phyloP scores from a whole-genome alignment of 495 filamentous ascomycete genomes.

The Oidiodendron maius region DNA sequence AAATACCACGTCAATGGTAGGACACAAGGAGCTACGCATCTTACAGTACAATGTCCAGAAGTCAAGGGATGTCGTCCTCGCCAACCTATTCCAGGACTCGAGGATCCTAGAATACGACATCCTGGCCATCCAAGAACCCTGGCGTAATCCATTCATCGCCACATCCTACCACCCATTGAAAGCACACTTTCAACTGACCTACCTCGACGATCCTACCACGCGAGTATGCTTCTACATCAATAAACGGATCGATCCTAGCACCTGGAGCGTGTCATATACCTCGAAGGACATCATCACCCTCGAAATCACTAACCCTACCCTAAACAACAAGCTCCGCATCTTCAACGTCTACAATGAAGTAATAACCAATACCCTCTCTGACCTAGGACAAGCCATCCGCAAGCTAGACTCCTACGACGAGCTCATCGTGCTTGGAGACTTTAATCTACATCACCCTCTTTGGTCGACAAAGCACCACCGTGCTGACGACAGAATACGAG shows the following conservation, averaged over 20 bases:
- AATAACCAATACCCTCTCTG: not conserved
- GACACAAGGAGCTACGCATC: no score
- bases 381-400: constrained; percentile 4
- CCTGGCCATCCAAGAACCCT: constrained; percentile 22
- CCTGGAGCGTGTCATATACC: constrained; percentile 1
- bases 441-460: constrained; percentile 22
- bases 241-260: constrained; percentile 8
- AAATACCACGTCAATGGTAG: no score
- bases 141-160: constrained; percentile 21
- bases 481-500: constrained; percentile 14
- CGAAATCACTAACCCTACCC: constrained; percentile 15
- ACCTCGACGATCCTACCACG: constrained; percentile 1
- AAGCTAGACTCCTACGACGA: constrained; percentile 2
- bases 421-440: constrained; percentile 21
- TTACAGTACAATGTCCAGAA: no score
- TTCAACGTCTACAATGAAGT: constrained; percentile 17
- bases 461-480: constrained; percentile 7
- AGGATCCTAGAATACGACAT: constrained; percentile 21
- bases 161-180: constrained; percentile 13
- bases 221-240: constrained; percentile 9
- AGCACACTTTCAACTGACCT: constrained; percentile 10
- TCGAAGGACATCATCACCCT: constrained; percentile 9
- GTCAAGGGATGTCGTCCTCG: constrained; percentile 16
- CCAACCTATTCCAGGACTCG: constrained; percentile 13
- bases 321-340: constrained; percentile 12